Percentiles rank a stretch among this genome's conserved stretches.
These are phyloP conservation scores for Cryptococcus neoformans DNA, from an alignment of 1,284 basidiomycete genomes.

Conservation along the genomic window DNA sequence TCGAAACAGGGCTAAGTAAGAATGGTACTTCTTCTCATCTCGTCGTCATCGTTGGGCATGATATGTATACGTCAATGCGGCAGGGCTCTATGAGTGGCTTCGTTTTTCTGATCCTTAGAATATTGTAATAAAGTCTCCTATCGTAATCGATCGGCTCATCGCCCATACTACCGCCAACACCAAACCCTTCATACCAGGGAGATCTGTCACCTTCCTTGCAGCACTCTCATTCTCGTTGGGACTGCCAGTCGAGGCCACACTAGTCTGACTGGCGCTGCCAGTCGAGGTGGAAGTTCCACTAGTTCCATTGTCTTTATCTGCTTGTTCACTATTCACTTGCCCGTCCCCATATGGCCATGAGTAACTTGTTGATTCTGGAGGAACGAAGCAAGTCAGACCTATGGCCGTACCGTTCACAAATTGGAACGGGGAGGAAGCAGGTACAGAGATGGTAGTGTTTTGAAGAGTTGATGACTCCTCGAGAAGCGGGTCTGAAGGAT, in stretches of 20 bases:
- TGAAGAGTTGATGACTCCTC: slow-evolving; percentile 17
- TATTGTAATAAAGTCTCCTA: too few relatives aligned
- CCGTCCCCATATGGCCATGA: slow-evolving; percentile 35
- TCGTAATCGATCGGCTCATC: too few relatives aligned
- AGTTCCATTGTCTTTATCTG: slow-evolving; percentile 11
- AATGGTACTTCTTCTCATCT: too few relatives aligned
- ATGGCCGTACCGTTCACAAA: slow-evolving; percentile 32
- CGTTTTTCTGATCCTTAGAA: too few relatives aligned
- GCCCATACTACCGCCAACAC: too few relatives aligned
- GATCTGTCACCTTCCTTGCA: not conserved
- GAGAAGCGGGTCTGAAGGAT: slow-evolving; percentile 28
- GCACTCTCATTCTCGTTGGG: not conserved
- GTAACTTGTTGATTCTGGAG: slow-evolving; percentile 11
- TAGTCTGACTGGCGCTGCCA: not conserved
- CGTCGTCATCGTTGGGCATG: too few relatives aligned
- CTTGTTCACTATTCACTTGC: slow-evolving; percentile 13
- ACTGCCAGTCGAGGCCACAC: slow-evolving; percentile 4
- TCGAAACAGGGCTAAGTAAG: too few relatives aligned
- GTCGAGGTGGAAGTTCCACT: not conserved
- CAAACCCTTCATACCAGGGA: not conserved
- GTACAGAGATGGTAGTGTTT: slow-evolving; percentile 26
- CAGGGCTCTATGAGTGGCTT: too few relatives aligned
- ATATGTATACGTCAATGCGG: too few relatives aligned
- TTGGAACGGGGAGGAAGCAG: slow-evolving; percentile 7
- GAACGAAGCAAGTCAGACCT: slow-evolving; percentile 35